Evolutionary conservation across 1,139 yeast species (phyloP).

Genomic region (Hansenula lynferdii): DNA sequence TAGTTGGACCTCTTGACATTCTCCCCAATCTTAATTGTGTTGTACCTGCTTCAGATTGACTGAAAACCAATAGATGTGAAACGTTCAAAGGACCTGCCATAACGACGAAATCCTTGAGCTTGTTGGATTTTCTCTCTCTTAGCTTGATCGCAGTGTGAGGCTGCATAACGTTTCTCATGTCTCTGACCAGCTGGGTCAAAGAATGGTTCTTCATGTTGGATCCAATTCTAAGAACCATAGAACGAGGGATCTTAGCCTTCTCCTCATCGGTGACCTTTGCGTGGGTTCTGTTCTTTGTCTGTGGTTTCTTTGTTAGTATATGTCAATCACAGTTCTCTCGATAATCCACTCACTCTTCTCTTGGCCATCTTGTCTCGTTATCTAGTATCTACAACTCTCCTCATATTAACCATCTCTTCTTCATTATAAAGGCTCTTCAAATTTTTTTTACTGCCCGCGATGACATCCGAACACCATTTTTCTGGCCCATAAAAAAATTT

Average conservation of each 20-base stretch:
- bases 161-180: conserved; percentile 87
- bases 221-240: conserved; percentile 91
- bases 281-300: conserved; percentile 79
- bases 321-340: neutral
- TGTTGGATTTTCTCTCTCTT: conserved; percentile 81
- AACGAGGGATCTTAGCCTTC: conserved; percentile 70
- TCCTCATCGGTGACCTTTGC: conserved; percentile 63
- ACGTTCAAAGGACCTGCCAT: conserved; percentile 99
- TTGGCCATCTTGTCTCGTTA: conserved; percentile 34
- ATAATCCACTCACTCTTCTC: conserved; percentile 37
- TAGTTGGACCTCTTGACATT: conserved; percentile 92
- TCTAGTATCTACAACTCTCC: neutral
- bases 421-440: conserved; percentile 1
- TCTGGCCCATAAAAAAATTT: conserved; percentile 1
- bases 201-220: conserved; percentile 75
- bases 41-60: conserved; percentile 77
- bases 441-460: conserved; percentile 13
- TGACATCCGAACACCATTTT: conserved; percentile 25
- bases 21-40: conserved; percentile 80
- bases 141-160: conserved; percentile 94
- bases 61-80: conserved; percentile 79
- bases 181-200: conserved; percentile 77
- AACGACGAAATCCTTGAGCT: conserved; percentile 82
- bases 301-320: conserved; percentile 4
- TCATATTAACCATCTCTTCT: neutral